phyloP scores from a whole-genome alignment of 2,329 filamentous ascomycete species.

The Pseudocercospora fijiensis region DNA sequence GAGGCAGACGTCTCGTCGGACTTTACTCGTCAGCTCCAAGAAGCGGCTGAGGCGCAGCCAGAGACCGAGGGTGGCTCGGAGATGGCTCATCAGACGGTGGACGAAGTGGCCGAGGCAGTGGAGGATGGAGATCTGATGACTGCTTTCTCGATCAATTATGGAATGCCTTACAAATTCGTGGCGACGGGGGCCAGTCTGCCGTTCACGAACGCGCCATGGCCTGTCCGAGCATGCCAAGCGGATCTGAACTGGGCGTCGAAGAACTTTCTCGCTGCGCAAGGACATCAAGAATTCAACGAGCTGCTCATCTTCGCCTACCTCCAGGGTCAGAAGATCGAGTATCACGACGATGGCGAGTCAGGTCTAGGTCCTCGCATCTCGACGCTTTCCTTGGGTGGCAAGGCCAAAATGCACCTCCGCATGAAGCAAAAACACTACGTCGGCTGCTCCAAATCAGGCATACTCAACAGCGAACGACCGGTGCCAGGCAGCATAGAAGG shows the following conservation, averaged over 20 bases:
- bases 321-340: slow-evolving; percentile 60
- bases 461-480: slow-evolving; percentile 38
- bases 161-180: slow-evolving; percentile 66
- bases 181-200: slow-evolving; percentile 54
- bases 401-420: slow-evolving; percentile 59
- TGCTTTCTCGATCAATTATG: slow-evolving; percentile 43
- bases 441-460: slow-evolving; percentile 38
- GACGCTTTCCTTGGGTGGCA: slow-evolving; percentile 60
- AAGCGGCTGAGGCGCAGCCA: slow-evolving; percentile 12
- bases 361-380: slow-evolving; percentile 63
- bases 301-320: slow-evolving; percentile 63
- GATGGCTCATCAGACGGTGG: not conserved
- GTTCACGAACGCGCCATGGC: slow-evolving; percentile 50
- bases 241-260: slow-evolving; percentile 58
- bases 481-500: slow-evolving; percentile 28
- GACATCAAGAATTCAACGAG: slow-evolving; percentile 59
- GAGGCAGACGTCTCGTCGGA: slow-evolving; percentile 4
- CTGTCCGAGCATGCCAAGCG: slow-evolving; percentile 52
- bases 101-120: slow-evolving; percentile 4
- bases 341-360: slow-evolving; percentile 66
- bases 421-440: slow-evolving; percentile 54
- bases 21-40: slow-evolving; percentile 7
- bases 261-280: slow-evolving; percentile 38
- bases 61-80: not conserved
- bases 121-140: slow-evolving; percentile 37